phyloP scores from a whole-genome alignment of 768 basidiomycete genomes.

The Lactarius quietus region DNA sequence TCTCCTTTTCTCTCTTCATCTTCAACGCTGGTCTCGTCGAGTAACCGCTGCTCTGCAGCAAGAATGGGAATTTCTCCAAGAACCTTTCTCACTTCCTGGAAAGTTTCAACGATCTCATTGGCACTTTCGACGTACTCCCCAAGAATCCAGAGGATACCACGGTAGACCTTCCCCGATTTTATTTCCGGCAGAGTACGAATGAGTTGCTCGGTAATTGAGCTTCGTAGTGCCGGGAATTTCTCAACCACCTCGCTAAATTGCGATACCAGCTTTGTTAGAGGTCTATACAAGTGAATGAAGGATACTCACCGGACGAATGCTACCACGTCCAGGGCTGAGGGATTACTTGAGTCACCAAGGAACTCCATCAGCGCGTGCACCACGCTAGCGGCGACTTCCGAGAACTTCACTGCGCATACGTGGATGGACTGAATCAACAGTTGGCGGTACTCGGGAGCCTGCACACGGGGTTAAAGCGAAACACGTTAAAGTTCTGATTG shows the following conservation, averaged over 20 bases:
- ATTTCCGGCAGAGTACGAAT: constrained; percentile 77
- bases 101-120: constrained; percentile 63
- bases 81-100: constrained; percentile 78
- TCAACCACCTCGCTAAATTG: constrained; percentile 83
- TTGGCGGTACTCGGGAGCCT: constrained; percentile 94
- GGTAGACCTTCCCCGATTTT: constrained; percentile 95
- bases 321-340: constrained; percentile 93
- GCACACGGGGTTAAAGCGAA: constrained; percentile 6
- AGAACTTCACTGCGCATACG: constrained; percentile 93
- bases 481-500: background rate
- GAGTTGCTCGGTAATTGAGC: constrained; percentile 81
- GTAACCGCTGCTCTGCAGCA: constrained; percentile 78
- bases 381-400: constrained; percentile 93
- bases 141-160: constrained; percentile 96
- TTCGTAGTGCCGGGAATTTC: constrained; percentile 87
- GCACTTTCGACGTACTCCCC: constrained; percentile 84
- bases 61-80: constrained; percentile 97
- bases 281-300: constrained; percentile 10
- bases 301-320: constrained; percentile 59
- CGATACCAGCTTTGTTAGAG: background rate
- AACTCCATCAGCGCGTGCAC: constrained; percentile 93
- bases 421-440: constrained; percentile 97
- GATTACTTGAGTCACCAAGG: constrained; percentile 92
- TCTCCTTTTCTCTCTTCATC: constrained; percentile 47
- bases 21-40: constrained; percentile 71